Evolutionary conservation across 306 rosid species (phyloP).

Genomic region (Potentilla sterilis): DNA sequence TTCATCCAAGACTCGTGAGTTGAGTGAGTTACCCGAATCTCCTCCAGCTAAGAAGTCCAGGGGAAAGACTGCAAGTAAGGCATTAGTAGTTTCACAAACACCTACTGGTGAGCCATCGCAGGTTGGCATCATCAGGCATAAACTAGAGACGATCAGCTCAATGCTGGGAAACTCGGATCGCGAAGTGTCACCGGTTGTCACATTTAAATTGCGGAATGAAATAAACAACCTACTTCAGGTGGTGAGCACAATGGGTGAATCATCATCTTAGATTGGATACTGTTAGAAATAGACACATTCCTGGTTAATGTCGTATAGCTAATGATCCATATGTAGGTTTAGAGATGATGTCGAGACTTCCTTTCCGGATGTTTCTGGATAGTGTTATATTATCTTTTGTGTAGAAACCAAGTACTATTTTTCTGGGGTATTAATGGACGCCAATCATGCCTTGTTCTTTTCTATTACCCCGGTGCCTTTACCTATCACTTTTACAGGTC

Average conservation of each 20-base stretch:
- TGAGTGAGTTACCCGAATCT: constrained; percentile 33
- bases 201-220: constrained; percentile 44
- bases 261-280: constrained; percentile 32
- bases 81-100: constrained; percentile 24
- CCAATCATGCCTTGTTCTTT: not conserved
- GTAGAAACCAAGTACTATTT: not conserved
- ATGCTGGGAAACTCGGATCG: constrained; percentile 49
- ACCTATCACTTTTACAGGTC: constrained; percentile 10
- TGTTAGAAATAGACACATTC: constrained; percentile 6
- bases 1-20: constrained; percentile 43
- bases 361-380: constrained; percentile 20
- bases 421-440: constrained; percentile 13
- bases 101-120: constrained; percentile 35
- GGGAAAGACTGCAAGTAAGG: constrained; percentile 25
- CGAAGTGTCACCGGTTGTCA: constrained; percentile 31
- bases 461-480: not conserved
- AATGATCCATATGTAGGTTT: constrained; percentile 31
- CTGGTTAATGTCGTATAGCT: constrained; percentile 6
- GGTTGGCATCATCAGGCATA: constrained; percentile 39
- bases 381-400: not conserved
- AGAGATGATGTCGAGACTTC: constrained; percentile 18
- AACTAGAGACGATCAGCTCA: constrained; percentile 50
- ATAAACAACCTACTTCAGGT: constrained; percentile 57
- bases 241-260: constrained; percentile 54
- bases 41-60: constrained; percentile 27